Evolutionary conservation across 169 alveolate genomes (phyloP).

Genomic region (Cryptosporidium ryanae): DNA sequence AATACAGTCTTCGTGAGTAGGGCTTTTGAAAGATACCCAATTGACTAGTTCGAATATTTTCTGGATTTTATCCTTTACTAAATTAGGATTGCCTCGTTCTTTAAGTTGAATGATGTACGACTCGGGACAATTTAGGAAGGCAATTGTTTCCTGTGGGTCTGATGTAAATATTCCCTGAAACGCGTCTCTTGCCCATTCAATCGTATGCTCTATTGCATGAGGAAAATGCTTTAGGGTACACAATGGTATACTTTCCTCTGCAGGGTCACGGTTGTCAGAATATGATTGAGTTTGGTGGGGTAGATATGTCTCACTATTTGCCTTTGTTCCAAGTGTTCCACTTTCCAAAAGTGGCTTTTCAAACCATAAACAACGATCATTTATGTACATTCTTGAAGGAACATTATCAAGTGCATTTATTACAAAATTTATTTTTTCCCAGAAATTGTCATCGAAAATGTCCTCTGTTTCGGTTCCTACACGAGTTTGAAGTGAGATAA

Average conservation of each 20-base stretch:
- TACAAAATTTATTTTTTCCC: slow-evolving; percentile 94
- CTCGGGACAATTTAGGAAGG: slow-evolving; percentile 85
- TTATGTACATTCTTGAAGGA: slow-evolving; percentile 97
- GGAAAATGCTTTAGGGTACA: slow-evolving; percentile 97
- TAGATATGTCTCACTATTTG: slow-evolving; percentile 93
- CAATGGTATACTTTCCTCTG: slow-evolving; percentile 96
- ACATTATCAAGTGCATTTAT: slow-evolving; percentile 97
- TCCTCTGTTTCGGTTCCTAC: slow-evolving; percentile 97
- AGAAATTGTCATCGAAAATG: slow-evolving; percentile 95
- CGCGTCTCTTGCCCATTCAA: slow-evolving; percentile 98
- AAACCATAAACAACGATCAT: slow-evolving; percentile 97
- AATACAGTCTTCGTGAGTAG: slow-evolving; percentile 81
- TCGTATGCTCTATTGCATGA: slow-evolving; percentile 96
- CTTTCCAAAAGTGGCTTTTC: slow-evolving; percentile 97
- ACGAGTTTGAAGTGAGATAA: slow-evolving; percentile 84
- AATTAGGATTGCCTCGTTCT: slow-evolving; percentile 75
- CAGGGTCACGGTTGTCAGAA: slow-evolving; percentile 98
- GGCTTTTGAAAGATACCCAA: slow-evolving; percentile 42
- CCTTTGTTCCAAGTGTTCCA: slow-evolving; percentile 99
- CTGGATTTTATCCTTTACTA: slow-evolving; percentile 74
- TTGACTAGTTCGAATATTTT: slow-evolving; percentile 35
- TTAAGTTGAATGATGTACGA: slow-evolving; percentile 77
- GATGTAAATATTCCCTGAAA: slow-evolving; percentile 96
- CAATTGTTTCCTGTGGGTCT: slow-evolving; percentile 90
- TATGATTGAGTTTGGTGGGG: slow-evolving; percentile 97